Base-by-base conservation (phyloP, 2,329 filamentous ascomycete species). In the Talaromyces pinophilus region DNA sequence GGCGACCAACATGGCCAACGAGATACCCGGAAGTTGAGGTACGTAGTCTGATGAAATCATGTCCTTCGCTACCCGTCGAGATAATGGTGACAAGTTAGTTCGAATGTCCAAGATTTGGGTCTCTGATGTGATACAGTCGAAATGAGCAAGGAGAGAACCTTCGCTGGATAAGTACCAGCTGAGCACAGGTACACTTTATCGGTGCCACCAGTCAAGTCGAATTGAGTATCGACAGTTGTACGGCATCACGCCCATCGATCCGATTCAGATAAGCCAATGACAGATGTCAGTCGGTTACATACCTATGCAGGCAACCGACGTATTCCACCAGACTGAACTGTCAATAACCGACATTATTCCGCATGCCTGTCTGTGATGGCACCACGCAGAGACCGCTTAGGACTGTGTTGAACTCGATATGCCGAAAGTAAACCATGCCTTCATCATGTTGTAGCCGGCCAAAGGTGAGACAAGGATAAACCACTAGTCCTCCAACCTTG, bases 391-490 rank as follows among this genome's bases (percentile, higher is more conserved):
- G 30, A 33, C 30, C 7, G 30, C 30, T 33, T 33, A 33, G 30
- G 30, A 33, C 30, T 10, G 30, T 33, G 30, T 33, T 33, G 7
- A 33, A 33, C 30, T 33, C 30, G 30, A 7, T 33, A 33, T 33
- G 7, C 8, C 7, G 50, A 50, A 54, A 54, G 25, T 11, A 54
- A 55, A 11, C n/a, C n/a, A 57, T 57, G 54, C 2, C 33, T 57
- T 57, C 54, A 40, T 40, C 54, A 33, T 33, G 50, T 30, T 54
- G 50, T 54, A 54, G 25, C 50, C 33, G 50, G 17, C 52, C 2
- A 10, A 33, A 35, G n/a, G 52, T 19, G 52, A 55, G 52, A 55
- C 54, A 40, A 57, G n/a, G n/a, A 22, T 38, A 57, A 57, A 57
- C 54, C 54, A 57, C 54, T 57, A 57, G 54, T 57, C 10, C 33